Evolutionary conservation across 139 green algal genomes (phyloP), one percentile per base, ranked within the genome.

Genomic region (Coelastrella sp.): DNA sequence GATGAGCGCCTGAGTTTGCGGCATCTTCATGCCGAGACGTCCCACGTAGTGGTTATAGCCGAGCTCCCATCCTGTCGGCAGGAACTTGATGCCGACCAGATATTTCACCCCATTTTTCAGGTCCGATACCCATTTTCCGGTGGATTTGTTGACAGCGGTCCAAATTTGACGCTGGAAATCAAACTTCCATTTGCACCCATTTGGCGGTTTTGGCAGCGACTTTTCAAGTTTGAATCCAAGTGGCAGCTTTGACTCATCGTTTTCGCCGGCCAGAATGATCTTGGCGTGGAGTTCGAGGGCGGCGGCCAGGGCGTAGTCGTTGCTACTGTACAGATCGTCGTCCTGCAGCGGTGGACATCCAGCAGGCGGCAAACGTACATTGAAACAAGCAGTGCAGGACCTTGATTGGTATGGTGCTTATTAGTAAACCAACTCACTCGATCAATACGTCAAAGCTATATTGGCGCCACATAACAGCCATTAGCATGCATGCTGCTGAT

Each of bases 41-140:
- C 85, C 85, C 19, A 75, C 85, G 54, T 83, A 89, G 85, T 89
- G 85, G 73, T 89, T 89, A 73, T 89, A 83, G 10, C 77, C 77
- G 11, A 83, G 32, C 47, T 79, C 65, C 84, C 56, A 61, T 23
- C 84, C 84, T 11, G 54, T 81, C 3, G 68, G 83, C 56, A 88
- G 23, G 68, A 71, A 88, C 86, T 90, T 90, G 20, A 83, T 78
- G 5, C 86, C 86, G 13, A 90, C 59, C 58, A 90, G 58, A 47
- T 90, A 90, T 78, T 90, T 90, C 54, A 83, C 5, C 22, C 86
- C 86, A 32, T 84, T 64, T 4, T 3, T 13, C 76, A 90, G 61
- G 10, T 85, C 60, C 20, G 58, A 60, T 22, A 75, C 32, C 7
- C 17, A 58, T 19, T 86, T 90, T 11, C 16, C 22, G 5, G 16